Percentiles rank a stretch among this genome's conserved stretches.
Conservation (phyloP, 2,329 filamentous ascomycete species). For the Xenosphaeropsis pyriputrescens region DNA sequence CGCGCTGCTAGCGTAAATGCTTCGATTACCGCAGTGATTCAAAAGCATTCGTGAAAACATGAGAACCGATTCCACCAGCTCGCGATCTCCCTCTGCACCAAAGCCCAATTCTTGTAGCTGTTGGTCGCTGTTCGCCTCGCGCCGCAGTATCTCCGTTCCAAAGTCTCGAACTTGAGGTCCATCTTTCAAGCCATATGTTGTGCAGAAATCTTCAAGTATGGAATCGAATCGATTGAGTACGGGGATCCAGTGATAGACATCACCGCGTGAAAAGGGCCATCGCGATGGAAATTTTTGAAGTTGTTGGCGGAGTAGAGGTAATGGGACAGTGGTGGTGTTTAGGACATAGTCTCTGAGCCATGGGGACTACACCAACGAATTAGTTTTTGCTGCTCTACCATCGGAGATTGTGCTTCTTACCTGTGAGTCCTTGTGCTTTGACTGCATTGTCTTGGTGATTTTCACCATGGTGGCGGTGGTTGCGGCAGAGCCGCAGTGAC, state of each 20-base stretch:
- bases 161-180: constrained; percentile 75
- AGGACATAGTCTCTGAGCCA: constrained; percentile 74
- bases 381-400: too few relatives aligned
- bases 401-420: constrained; percentile 25
- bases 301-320: constrained; percentile 63
- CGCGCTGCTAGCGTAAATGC: constrained; percentile 86
- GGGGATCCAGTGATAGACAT: constrained; percentile 96
- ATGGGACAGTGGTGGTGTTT: constrained; percentile 48
- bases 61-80: constrained; percentile 67
- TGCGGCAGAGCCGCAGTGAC: constrained; percentile 41
- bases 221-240: constrained; percentile 86
- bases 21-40: constrained; percentile 92
- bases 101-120: constrained; percentile 47
- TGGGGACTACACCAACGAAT: constrained; percentile 48
- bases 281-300: constrained; percentile 69
- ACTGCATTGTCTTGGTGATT: constrained; percentile 52
- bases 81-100: constrained; percentile 60
- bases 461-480: constrained; percentile 46
- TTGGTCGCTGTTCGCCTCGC: constrained; percentile 22
- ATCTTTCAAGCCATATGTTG: constrained; percentile 63
- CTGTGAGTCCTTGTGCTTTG: constrained; percentile 52
- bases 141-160: constrained; percentile 29
- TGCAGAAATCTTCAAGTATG: constrained; percentile 69
- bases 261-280: constrained; percentile 93
- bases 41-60: constrained; percentile 77